A percentile compares a stretch with the other conserved stretches of the same genome.
phyloP scores from a whole-genome alignment of 2,329 filamentous ascomycete genomes.

The Sporothrix brunneoviolacea region DNA sequence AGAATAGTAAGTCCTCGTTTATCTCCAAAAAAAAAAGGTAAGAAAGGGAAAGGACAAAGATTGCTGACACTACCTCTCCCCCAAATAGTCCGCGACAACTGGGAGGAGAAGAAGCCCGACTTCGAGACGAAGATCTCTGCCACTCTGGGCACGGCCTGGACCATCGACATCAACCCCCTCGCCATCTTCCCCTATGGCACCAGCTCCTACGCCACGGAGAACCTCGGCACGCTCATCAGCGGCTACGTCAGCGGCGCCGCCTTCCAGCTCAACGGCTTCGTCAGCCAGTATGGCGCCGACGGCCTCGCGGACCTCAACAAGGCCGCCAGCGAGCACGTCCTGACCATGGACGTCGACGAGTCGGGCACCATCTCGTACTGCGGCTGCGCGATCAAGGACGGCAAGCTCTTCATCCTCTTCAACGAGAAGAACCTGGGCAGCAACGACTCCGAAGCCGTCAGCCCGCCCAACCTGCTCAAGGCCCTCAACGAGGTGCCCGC shows the following conservation, averaged over 20 bases:
- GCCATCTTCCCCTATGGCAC: conserved; percentile 41
- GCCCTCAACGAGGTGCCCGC: conserved; percentile 41
- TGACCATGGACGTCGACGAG: conserved; percentile 42
- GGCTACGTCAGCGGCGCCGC: conserved; percentile 27
- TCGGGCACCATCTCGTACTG: conserved; percentile 34
- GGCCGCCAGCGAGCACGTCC: conserved; percentile 35
- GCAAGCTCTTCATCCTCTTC: conserved; percentile 45
- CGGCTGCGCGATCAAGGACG: conserved; percentile 35
- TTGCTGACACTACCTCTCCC: neutral
- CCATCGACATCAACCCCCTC: conserved; percentile 40
- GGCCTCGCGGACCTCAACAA: conserved; percentile 39
- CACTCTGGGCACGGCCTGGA: conserved; percentile 42
- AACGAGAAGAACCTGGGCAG: conserved; percentile 33
- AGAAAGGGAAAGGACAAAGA: no score
- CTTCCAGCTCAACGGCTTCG: conserved; percentile 10
- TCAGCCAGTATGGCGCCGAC: conserved; percentile 23
- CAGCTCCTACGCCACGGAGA: conserved; percentile 34
- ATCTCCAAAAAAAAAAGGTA: neutral
- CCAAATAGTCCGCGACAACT: conserved; percentile 51
- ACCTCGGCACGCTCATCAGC: conserved; percentile 38
- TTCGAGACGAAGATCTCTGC: conserved; percentile 38
- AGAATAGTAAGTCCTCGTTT: conserved; percentile 37
- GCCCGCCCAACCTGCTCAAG: conserved; percentile 31
- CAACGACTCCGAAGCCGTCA: conserved; percentile 37
- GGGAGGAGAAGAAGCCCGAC: conserved; percentile 40